Base-by-base conservation (phyloP, 257 asterid genomes). In the Nicotiana benthamiana region DNA sequence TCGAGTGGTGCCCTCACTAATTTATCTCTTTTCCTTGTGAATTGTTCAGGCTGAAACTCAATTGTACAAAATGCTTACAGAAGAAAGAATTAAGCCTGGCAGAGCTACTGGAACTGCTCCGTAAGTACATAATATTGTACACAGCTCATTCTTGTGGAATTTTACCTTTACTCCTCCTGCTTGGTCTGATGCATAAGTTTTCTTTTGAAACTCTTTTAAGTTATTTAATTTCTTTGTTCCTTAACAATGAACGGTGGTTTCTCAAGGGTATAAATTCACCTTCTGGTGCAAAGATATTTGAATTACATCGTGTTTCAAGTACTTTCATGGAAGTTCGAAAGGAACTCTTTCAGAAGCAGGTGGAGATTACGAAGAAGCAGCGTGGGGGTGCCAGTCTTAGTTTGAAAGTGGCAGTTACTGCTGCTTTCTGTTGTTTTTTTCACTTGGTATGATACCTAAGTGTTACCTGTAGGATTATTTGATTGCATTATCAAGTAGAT, bases 31-130 rank as follows among this genome's bases (percentile, higher is more conserved):
- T 82, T 85, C 76, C 63, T 65, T 53, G 18, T 86, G 53, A 76
- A 46, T 64, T 56, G 52, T 85, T 85, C 88, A 94, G 98, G 92
- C 86, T 80, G 99, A 95, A 86, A 91, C 76, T 75, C 84, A 83
- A 90, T 90, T 93, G 70, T 90, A 91, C 77, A 91, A 89, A 89
- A 75, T 85, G 90, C 98, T 95, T 76, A 65, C 90, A 74, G 97
- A 92, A 87, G 94, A 92, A 90, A 92, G 99, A 88, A 87, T 87
- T 90, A 90, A 90, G 86, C 93, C 92, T 85, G 99, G 97, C 62
- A 91, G 89, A 88, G 87, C 88, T 46, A 77, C 83, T 74, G 93
- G 92, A 88, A 91, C 95, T 78, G 99, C 99, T 79, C 97, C 99
- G 99, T 95, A 85, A 86, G 98, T 89, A 79, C 74, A 72, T 22